Evolutionary conservation across 257 asterid species (phyloP).

Genomic region (Solanum arcanum): DNA sequence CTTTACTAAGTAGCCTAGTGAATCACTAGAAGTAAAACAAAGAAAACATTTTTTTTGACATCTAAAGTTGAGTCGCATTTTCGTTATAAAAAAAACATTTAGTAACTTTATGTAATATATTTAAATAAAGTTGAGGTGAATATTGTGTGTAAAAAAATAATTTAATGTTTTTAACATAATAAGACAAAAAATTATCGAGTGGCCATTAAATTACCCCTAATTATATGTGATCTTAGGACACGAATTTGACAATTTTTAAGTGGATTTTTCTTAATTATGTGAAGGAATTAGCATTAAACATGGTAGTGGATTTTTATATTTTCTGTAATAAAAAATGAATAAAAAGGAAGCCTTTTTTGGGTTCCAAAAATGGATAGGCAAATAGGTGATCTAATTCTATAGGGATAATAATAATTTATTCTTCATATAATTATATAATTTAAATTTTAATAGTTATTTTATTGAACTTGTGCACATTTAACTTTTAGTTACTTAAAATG

Average conservation of each 20-base stretch:
- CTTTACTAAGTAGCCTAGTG: no score
- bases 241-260: neutral
- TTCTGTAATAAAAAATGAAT: neutral
- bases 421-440: no score
- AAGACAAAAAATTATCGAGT: no score
- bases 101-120: neutral
- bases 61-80: neutral
- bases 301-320: neutral
- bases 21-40: neutral
- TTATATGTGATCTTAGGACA: neutral
- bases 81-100: neutral
- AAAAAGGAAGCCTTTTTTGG: constrained; percentile 12
- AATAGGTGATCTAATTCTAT: neutral
- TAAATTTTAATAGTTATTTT: no score
- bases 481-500: no score
- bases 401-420: no score
- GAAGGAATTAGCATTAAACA: neutral
- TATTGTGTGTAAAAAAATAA: no score
- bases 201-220: neutral
- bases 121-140: neutral
- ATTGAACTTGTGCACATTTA: no score
- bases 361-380: constrained; percentile 4
- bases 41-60: neutral
- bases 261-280: neutral
- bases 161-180: neutral